These are phyloP conservation scores for Leccinum longicurvipes DNA, from an alignment of 768 basidiomycete genomes.

Conservation along the genomic window DNA sequence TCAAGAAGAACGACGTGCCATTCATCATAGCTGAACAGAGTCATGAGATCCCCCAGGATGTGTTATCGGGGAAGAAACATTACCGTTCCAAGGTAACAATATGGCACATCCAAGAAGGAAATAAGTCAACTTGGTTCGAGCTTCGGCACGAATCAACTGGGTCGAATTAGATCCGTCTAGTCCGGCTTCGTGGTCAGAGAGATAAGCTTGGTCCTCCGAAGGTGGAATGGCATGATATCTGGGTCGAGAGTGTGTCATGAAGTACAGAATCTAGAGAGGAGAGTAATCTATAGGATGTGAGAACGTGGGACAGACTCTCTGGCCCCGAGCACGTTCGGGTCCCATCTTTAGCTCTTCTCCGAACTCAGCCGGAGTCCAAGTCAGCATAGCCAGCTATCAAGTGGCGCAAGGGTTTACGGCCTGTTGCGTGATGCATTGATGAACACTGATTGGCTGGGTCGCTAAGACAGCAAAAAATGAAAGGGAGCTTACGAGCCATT, in stretches of 20 bases:
- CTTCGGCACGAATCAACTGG: too few relatives aligned
- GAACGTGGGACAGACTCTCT: not conserved
- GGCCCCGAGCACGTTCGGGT: not conserved
- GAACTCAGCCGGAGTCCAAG: not conserved
- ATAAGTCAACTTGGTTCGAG: conserved; percentile 56
- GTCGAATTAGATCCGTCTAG: not conserved
- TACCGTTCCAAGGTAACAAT: conserved; percentile 89
- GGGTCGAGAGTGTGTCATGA: conserved; percentile 8
- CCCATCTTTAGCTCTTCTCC: not conserved
- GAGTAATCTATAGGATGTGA: not conserved
- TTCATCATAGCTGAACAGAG: conserved; percentile 72
- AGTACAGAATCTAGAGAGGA: not conserved
- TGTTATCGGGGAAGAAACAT: conserved; percentile 15
- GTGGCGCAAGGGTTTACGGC: not conserved
- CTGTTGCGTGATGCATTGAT: not conserved
- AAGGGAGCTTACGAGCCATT: not conserved
- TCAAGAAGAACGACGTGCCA: conserved; percentile 76
- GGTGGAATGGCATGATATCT: conserved; percentile 22
- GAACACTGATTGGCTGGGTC: not conserved
- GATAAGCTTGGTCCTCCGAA: conserved; percentile 11
- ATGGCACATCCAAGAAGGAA: conserved; percentile 79
- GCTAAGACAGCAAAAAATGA: not conserved
- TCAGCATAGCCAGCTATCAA: not conserved
- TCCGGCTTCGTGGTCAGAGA: conserved; percentile 1
- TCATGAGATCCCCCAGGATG: conserved; percentile 1